These are phyloP conservation scores for Fusarium chuoi DNA, from an alignment of 2,329 filamentous ascomycete genomes.

Conservation along the genomic window DNA sequence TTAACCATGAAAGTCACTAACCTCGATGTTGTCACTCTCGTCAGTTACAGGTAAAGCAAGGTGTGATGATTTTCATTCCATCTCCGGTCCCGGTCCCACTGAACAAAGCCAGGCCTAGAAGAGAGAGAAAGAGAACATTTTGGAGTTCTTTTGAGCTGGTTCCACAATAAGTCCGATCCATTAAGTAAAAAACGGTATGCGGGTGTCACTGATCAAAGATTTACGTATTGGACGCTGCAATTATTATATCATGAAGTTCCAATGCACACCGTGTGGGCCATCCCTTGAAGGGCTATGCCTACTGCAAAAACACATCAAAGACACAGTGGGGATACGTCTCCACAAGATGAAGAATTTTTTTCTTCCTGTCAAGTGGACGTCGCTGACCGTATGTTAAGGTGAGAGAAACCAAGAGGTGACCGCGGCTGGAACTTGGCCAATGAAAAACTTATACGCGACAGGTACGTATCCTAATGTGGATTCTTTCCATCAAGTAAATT, in stretches of 20 bases:
- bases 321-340: constrained; percentile 23
- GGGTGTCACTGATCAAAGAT: constrained; percentile 1
- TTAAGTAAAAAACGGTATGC: constrained; percentile 27
- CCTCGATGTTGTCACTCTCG: constrained; percentile 5
- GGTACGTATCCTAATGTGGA: constrained; percentile 6
- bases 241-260: not conserved
- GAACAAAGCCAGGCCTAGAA: constrained; percentile 31
- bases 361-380: not conserved
- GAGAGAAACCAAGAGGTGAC: constrained; percentile 7
- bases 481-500: not conserved
- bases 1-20: constrained; percentile 9
- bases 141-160: constrained; percentile 3
- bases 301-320: constrained; percentile 14
- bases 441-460: not conserved
- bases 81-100: constrained; percentile 33
- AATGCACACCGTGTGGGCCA: constrained; percentile 24
- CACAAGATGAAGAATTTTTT: constrained; percentile 36
- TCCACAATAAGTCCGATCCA: constrained; percentile 26
- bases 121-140: not conserved
- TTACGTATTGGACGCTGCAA: constrained; percentile 32
- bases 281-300: not conserved
- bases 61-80: constrained; percentile 9
- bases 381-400: constrained; percentile 35
- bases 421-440: constrained; percentile 17
- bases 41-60: constrained; percentile 12